These are phyloP conservation scores for Cercospora beticola DNA, from an alignment of 2,329 filamentous ascomycete species.

Conservation along the genomic window DNA sequence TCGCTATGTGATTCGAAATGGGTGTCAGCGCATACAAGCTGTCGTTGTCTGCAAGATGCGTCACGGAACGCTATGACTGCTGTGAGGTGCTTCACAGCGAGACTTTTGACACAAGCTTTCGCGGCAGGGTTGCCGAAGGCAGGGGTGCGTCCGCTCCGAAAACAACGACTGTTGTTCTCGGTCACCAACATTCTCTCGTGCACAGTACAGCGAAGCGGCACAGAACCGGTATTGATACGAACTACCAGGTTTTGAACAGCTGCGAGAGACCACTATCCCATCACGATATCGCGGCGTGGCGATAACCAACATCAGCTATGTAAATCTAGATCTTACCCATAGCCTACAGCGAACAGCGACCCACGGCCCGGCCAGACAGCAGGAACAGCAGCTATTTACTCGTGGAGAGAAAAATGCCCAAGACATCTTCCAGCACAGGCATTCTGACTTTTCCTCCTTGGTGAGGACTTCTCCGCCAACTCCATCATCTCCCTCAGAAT, in stretches of 20 bases:
- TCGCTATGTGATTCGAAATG: slow-evolving; percentile 11
- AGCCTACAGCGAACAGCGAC: not conserved
- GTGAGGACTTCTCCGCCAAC: not conserved
- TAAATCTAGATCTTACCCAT: not conserved
- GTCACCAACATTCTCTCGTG: slow-evolving; percentile 30
- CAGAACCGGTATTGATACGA: not conserved
- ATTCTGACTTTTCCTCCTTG: not conserved
- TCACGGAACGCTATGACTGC: slow-evolving; percentile 11
- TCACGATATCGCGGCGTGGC: not conserved
- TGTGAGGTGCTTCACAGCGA: not conserved
- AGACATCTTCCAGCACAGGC: not conserved
- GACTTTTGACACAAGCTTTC: slow-evolving; percentile 10
- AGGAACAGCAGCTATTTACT: not conserved
- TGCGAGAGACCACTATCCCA: not conserved
- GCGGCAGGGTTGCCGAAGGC: slow-evolving; percentile 3
- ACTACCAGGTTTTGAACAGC: not conserved
- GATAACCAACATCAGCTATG: not conserved
- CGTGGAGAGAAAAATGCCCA: not conserved
- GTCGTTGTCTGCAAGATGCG: not conserved
- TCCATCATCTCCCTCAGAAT: not conserved
- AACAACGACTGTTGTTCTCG: slow-evolving; percentile 20
- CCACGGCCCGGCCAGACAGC: not conserved
- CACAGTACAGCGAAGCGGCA: slow-evolving; percentile 20
- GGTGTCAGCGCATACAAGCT: not conserved
- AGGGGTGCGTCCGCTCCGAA: slow-evolving; percentile 27